phyloP scores from a whole-genome alignment of 345 rosid genomes.

The Lepidium aucheri region DNA sequence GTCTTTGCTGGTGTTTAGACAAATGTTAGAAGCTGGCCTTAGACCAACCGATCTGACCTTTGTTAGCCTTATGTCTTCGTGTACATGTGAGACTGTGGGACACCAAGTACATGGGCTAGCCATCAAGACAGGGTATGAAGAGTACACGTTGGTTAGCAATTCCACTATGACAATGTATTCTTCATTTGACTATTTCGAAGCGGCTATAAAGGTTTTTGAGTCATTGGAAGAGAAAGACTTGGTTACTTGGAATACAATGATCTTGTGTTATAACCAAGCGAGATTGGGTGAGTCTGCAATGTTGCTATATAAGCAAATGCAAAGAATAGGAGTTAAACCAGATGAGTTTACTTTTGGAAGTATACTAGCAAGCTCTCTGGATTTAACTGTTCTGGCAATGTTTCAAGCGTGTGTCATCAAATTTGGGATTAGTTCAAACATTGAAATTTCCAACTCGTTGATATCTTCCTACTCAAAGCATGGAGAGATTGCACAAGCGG shows the following conservation, averaged over 20 bases:
- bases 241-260: constrained; percentile 72
- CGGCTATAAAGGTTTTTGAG: constrained; percentile 35
- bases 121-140: constrained; percentile 49
- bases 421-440: constrained; percentile 40
- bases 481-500: constrained; percentile 41
- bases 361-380: constrained; percentile 45
- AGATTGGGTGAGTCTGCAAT: constrained; percentile 35
- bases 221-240: constrained; percentile 50
- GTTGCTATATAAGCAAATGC: constrained; percentile 41
- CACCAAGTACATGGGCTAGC: constrained; percentile 42
- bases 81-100: constrained; percentile 30
- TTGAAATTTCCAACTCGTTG: constrained; percentile 59
- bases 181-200: constrained; percentile 30
- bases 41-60: constrained; percentile 56
- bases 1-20: constrained; percentile 32
- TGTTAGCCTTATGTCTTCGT: constrained; percentile 47
- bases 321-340: constrained; percentile 38
- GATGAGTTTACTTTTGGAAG: constrained; percentile 77
- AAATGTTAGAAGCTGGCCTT: constrained; percentile 43
- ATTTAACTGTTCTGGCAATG: constrained; percentile 35
- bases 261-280: constrained; percentile 51
- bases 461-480: constrained; percentile 58
- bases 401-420: constrained; percentile 40
- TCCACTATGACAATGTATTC: constrained; percentile 59
- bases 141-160: constrained; percentile 47